phyloP scores from a whole-genome alignment of 495 filamentous ascomycete genomes.

The Lasiosphaeria hispida region DNA sequence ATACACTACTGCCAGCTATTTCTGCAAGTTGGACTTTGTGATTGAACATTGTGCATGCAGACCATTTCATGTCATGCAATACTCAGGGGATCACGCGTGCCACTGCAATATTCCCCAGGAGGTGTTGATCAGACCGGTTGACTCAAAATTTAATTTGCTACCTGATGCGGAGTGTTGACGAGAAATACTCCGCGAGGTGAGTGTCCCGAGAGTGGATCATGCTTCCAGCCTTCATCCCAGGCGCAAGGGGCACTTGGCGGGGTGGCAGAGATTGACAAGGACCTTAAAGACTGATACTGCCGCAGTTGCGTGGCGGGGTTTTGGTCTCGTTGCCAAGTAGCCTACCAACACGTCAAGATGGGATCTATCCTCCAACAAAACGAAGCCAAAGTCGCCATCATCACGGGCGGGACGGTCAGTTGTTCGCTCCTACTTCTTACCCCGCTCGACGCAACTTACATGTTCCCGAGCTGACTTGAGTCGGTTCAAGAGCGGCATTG shows the following conservation, averaged over 20 bases:
- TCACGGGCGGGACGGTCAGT: constrained; percentile 11
- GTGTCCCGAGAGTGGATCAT: too few relatives aligned
- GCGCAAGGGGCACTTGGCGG: not conserved
- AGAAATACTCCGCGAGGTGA: too few relatives aligned
- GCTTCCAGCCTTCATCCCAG: too few relatives aligned
- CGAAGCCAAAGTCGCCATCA: constrained; percentile 13
- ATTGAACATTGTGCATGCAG: too few relatives aligned
- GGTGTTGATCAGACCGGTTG: too few relatives aligned
- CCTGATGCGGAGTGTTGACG: too few relatives aligned
- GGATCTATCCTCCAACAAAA: constrained; percentile 6
- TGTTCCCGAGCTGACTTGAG: not conserved
- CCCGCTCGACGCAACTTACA: not conserved
- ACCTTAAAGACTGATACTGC: not conserved
- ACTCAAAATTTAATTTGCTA: too few relatives aligned
- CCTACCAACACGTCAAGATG: not conserved
- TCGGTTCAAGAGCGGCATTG: constrained; percentile 14
- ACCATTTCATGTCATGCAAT: too few relatives aligned
- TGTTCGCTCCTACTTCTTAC: not conserved
- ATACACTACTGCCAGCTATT: too few relatives aligned
- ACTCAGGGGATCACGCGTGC: too few relatives aligned
- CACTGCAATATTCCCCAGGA: too few relatives aligned
- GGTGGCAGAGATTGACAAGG: not conserved
- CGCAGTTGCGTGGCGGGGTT: not conserved
- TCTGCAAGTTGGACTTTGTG: too few relatives aligned
- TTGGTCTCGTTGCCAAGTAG: not conserved